Evolutionary conservation across 768 basidiomycete genomes (phyloP), one percentile per base, ranked within the genome.

Genomic region (Asterophora lycoperdoides): DNA sequence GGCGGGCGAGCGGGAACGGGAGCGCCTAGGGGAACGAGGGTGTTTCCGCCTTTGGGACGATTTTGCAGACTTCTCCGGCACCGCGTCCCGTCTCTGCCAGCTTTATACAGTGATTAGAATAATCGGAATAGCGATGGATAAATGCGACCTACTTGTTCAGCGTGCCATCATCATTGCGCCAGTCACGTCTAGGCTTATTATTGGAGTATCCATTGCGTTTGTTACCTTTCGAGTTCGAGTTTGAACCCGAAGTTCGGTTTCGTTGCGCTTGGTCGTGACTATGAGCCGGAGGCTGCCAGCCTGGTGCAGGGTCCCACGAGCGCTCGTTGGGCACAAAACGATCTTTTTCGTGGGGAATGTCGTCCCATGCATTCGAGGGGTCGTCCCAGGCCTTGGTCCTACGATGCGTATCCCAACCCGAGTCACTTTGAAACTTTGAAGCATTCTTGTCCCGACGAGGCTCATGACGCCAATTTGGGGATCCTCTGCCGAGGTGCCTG

Each of bases 251-350:
- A 37, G 50, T 54, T 57, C 60, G 61, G 54, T 60, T 60, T 32
- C 68, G 65, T 38, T 71, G 68, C 40, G 60, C 63, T 48, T 68
- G 60, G 18, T 70, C 66, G 41, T 74, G 72, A 23, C 59, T 54
- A 17, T 68, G 69, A 19, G 64, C 67, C 32, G 74, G 72, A 43
- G 77, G 62, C 51, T 82, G 76, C 86, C 86, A 88, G 5, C 77
- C 74, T 19, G 82, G 77, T 32, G 82, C 83, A 49, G 86, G 85
- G 55, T 86, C 84, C 86, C 86, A 88, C 49, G 80, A 68, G 42
- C 86, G 78, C 44, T 84, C 79, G 60, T 77, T 76, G 15, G 60
- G 33, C 11, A 56, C 48, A 17, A 46, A 37, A 34, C 54, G 60
- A 17, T 61, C 62, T 36, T 67, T 68, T 60, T 67, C 65, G 38